These are phyloP conservation scores for Nelumbo lutea DNA, from an alignment of 164 flowering plant genomes.

Conservation along the genomic window DNA sequence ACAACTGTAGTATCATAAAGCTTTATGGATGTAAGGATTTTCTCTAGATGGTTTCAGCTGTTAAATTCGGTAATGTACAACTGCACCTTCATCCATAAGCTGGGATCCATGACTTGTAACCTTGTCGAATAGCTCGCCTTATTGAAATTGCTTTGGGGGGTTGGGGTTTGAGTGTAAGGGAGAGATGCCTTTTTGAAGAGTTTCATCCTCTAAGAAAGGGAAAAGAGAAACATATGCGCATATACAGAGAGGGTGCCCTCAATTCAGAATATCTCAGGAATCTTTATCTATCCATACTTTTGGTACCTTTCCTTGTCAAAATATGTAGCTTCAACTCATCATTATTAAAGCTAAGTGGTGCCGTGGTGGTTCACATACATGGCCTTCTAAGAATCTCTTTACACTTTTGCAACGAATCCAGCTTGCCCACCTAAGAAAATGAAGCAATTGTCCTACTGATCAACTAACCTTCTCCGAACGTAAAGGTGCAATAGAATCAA, in stretches of 20 bases:
- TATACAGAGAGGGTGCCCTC: too few species aligned
- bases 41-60: constrained; percentile 4
- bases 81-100: background rate
- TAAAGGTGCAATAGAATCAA: constrained; percentile 26
- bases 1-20: background rate
- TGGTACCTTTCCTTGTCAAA: background rate
- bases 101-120: background rate
- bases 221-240: too few species aligned
- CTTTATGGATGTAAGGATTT: background rate
- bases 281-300: too few species aligned
- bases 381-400: background rate
- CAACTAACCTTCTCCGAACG: background rate
- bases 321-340: background rate
- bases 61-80: background rate
- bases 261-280: too few species aligned
- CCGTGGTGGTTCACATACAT: background rate
- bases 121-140: background rate
- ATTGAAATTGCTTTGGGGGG: too few species aligned
- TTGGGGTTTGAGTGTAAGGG: too few species aligned
- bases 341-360: background rate
- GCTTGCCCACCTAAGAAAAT: constrained; percentile 2
- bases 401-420: constrained; percentile 5
- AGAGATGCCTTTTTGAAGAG: too few species aligned
- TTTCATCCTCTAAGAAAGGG: background rate
- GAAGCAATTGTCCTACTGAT: background rate